phyloP scores from a whole-genome alignment of 768 basidiomycete species.

The Tricholoma sp. region DNA sequence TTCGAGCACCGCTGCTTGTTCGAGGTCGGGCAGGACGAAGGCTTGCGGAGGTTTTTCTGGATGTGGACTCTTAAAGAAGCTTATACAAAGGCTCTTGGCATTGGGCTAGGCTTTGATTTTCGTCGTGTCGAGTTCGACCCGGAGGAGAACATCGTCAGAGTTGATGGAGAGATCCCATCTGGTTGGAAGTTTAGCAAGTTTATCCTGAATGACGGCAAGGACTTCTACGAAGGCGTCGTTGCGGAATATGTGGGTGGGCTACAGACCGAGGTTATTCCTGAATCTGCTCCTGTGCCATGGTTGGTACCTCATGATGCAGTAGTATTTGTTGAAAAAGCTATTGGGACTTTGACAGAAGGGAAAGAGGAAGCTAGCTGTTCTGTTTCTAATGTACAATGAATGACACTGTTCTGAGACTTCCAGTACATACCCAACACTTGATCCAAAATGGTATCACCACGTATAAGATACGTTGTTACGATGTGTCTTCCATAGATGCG shows the following conservation, averaged over 20 bases:
- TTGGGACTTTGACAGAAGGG: constrained; percentile 30
- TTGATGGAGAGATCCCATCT: constrained; percentile 50
- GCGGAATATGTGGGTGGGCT: constrained; percentile 54
- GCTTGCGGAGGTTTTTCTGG: constrained; percentile 65
- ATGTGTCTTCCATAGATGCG: constrained; percentile 23
- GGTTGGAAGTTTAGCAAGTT: constrained; percentile 74
- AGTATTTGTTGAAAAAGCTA: constrained; percentile 42
- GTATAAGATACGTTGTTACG: constrained; percentile 3
- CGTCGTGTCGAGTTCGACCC: constrained; percentile 69
- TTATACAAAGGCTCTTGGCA: constrained; percentile 82
- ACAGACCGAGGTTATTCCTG: constrained; percentile 25
- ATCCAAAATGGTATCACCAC: constrained; percentile 1
- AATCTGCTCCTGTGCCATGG: constrained; percentile 30
- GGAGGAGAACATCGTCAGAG: constrained; percentile 39
- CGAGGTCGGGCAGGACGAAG: constrained; percentile 37
- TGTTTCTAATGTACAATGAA: background rate
- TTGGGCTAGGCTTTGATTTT: constrained; percentile 82
- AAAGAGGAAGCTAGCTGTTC: background rate
- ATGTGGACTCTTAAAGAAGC: constrained; percentile 93
- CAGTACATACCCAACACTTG: background rate
- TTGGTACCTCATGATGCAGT: constrained; percentile 42
- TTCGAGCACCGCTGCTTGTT: constrained; percentile 36
- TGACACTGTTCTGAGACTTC: background rate
- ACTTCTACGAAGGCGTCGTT: constrained; percentile 61
- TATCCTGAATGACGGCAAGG: constrained; percentile 39